Evolutionary conservation across 2,329 filamentous ascomycete genomes (phyloP).

Genomic region (Arthroderma sp.): DNA sequence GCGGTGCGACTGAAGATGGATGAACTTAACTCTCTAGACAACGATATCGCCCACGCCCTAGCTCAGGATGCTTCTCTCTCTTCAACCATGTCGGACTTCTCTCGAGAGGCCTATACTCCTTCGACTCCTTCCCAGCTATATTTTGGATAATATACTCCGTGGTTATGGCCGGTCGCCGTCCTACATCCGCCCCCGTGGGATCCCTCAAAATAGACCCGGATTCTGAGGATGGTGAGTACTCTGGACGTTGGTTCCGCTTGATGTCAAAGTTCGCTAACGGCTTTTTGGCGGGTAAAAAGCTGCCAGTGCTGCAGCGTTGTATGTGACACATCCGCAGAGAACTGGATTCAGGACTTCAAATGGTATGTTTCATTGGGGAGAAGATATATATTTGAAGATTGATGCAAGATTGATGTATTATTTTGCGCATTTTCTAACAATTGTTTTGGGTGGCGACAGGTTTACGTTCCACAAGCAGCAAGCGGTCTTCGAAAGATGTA

Average conservation of each 20-base stretch:
- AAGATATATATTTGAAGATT: background rate
- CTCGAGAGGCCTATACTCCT: background rate
- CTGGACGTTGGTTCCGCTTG: background rate
- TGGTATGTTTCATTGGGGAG: background rate
- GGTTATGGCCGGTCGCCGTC: background rate
- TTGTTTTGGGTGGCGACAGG: background rate
- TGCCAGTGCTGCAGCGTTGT: conserved; percentile 1
- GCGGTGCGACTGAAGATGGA: background rate
- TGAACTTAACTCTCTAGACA: background rate
- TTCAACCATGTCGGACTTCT: background rate
- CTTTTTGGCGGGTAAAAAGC: background rate
- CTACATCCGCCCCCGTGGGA: background rate
- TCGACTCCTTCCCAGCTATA: background rate
- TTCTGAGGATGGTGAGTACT: conserved; percentile 1
- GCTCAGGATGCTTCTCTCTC: background rate
- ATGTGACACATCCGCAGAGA: background rate
- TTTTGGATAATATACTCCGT: background rate
- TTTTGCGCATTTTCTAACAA: background rate
- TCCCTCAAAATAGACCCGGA: background rate
- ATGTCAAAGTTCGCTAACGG: background rate
- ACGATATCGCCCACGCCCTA: background rate
- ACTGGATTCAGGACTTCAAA: background rate
- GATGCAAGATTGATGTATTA: background rate
- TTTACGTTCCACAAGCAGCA: background rate
- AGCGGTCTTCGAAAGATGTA: background rate